phyloP scores from a whole-genome alignment of 2,329 filamentous ascomycete species.

The Coniochaeta sp. region DNA sequence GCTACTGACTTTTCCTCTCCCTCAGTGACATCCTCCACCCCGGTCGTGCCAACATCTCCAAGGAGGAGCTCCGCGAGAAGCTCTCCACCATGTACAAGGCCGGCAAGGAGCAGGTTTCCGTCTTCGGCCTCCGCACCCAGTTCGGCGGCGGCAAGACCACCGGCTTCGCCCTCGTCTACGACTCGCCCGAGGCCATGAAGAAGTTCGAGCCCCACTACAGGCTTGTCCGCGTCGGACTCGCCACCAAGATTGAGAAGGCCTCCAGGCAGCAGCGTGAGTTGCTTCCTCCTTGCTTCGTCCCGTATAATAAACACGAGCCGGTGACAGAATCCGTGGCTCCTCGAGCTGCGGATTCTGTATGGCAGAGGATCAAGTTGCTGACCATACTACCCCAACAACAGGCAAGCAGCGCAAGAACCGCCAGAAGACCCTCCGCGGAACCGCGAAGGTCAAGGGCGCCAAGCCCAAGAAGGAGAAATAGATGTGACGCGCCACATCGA shows the following conservation, averaged over 20 bases:
- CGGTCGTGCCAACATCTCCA: slow-evolving; percentile 96
- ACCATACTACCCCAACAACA: slow-evolving; percentile 35
- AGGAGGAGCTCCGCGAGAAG: slow-evolving; percentile 96
- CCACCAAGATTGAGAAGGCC: slow-evolving; percentile 92
- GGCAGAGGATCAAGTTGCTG: no score
- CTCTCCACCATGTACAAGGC: slow-evolving; percentile 96
- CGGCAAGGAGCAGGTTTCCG: slow-evolving; percentile 93
- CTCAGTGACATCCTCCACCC: slow-evolving; percentile 98
- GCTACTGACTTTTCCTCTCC: slow-evolving; percentile 11
- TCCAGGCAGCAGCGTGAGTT: slow-evolving; percentile 98
- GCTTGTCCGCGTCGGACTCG: slow-evolving; percentile 86
- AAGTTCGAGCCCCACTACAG: slow-evolving; percentile 99
- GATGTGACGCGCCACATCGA: slow-evolving; percentile 25
- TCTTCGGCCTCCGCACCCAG: slow-evolving; percentile 97
- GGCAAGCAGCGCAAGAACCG: slow-evolving; percentile 99
- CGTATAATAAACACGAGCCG: background rate
- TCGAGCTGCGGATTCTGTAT: background rate
- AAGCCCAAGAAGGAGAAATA: slow-evolving; percentile 93
- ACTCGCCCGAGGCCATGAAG: slow-evolving; percentile 97
- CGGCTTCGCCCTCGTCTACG: slow-evolving; percentile 97
- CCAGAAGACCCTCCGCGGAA: slow-evolving; percentile 96
- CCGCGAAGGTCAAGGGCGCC: slow-evolving; percentile 95
- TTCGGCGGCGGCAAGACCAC: slow-evolving; percentile 99
- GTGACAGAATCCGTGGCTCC: background rate
- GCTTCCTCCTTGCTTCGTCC: slow-evolving; percentile 8